These are phyloP conservation scores for Eucalyptus caleyi DNA, from an alignment of 345 rosid genomes.

Conservation along the genomic window DNA sequence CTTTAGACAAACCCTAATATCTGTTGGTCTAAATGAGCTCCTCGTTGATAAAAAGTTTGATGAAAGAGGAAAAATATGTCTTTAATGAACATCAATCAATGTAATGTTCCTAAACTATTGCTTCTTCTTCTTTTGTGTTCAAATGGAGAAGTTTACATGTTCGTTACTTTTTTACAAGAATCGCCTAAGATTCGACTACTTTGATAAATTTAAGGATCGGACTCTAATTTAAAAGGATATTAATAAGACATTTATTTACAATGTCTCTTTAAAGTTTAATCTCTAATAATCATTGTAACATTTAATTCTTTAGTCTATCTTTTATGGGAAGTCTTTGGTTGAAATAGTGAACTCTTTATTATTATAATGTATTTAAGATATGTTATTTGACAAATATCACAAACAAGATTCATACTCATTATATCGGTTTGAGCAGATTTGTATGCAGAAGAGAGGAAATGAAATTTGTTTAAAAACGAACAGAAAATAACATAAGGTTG, in stretches of 20 bases:
- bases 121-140: background rate
- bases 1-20: background rate
- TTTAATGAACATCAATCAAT: background rate
- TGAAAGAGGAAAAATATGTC: background rate
- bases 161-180: background rate
- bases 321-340: background rate
- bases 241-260: no score
- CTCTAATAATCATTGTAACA: background rate
- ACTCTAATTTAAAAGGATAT: background rate
- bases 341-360: background rate
- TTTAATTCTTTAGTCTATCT: background rate
- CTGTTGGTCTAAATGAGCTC: background rate
- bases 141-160: background rate
- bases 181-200: background rate
- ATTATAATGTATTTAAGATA: background rate
- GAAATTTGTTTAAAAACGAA: background rate
- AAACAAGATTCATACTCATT: background rate
- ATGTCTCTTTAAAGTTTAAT: background rate
- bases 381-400: background rate
- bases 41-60: background rate
- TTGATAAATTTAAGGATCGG: background rate
- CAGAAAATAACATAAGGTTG: background rate
- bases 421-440: background rate
- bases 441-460: background rate
- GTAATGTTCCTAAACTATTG: background rate